Evolutionary conservation across 129 eudicot species (phyloP).

Genomic region (Saposhnikovia divaricata): DNA sequence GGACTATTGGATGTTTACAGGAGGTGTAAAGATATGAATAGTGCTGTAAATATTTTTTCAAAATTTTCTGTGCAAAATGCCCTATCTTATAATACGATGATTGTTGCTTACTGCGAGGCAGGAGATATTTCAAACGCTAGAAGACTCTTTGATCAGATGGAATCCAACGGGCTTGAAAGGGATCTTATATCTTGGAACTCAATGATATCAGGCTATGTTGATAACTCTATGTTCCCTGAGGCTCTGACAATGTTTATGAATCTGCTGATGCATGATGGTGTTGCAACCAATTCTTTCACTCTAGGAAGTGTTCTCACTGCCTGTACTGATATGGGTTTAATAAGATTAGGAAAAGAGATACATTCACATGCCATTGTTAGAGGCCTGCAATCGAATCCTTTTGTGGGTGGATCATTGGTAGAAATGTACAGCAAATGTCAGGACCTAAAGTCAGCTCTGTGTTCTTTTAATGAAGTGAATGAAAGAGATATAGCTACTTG

Average conservation of each 20-base stretch:
- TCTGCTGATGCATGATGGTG: constrained; percentile 7
- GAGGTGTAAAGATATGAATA: constrained; percentile 16
- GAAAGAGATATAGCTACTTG: constrained; percentile 10
- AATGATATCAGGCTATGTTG: constrained; percentile 20
- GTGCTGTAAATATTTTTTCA: constrained; percentile 10
- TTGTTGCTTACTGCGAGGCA: constrained; percentile 19
- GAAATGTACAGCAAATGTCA: constrained; percentile 12
- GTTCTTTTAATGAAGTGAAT: constrained; percentile 4
- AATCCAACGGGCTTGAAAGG: not conserved
- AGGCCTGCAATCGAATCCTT: constrained; percentile 10
- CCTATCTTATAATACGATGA: constrained; percentile 18
- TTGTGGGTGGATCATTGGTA: constrained; percentile 13
- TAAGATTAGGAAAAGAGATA: constrained; percentile 8
- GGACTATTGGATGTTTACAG: constrained; percentile 22
- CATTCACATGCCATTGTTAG: constrained; percentile 12
- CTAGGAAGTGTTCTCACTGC: constrained; percentile 12
- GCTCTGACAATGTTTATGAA: constrained; percentile 13
- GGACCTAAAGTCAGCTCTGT: constrained; percentile 2
- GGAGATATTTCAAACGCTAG: constrained; percentile 16
- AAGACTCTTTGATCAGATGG: constrained; percentile 12
- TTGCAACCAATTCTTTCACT: constrained; percentile 15
- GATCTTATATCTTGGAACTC: constrained; percentile 21
- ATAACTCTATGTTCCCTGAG: constrained; percentile 16
- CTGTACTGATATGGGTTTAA: constrained; percentile 6
- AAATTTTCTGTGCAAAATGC: constrained; percentile 11